phyloP scores from a whole-genome alignment of 768 basidiomycete species.

The Tylopilus subfusipes region DNA sequence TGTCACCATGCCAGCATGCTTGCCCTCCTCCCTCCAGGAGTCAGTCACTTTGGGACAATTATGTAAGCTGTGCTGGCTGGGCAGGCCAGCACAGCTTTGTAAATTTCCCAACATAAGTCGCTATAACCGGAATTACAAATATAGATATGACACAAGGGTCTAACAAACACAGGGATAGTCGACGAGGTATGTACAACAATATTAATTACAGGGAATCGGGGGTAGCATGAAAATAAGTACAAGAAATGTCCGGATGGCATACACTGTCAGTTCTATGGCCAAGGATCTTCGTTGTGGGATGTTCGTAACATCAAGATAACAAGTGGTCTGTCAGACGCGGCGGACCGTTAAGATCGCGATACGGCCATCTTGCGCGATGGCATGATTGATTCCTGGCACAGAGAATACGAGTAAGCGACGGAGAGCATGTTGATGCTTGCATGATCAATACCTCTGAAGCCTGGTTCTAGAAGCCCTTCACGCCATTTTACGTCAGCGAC shows the following conservation, averaged over 20 bases:
- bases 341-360: slow-evolving; percentile 74
- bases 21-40: too few relatives aligned
- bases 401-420: not conserved
- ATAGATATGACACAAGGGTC: slow-evolving; percentile 1
- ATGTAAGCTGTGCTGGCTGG: too few relatives aligned
- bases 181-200: slow-evolving; percentile 12
- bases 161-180: not conserved
- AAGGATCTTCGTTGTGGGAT: not conserved
- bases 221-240: slow-evolving; percentile 2
- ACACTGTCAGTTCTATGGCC: slow-evolving; percentile 5
- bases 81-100: too few relatives aligned
- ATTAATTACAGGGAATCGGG: slow-evolving; percentile 1
- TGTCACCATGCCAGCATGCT: too few relatives aligned
- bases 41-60: too few relatives aligned
- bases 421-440: not conserved
- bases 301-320: not conserved
- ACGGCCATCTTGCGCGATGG: slow-evolving; percentile 75
- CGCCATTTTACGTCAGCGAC: slow-evolving; percentile 74
- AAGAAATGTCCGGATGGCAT: slow-evolving; percentile 14
- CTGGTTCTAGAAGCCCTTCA: slow-evolving; percentile 63
- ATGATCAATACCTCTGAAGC: slow-evolving; percentile 53
- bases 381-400: slow-evolving; percentile 69
- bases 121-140: too few relatives aligned
- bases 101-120: too few relatives aligned
- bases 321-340: slow-evolving; percentile 35